A percentile compares a stretch with the other conserved stretches of the same genome.
These are phyloP conservation scores for Hibiscus syriacus DNA, from an alignment of 345 rosid species.

Conservation along the genomic window DNA sequence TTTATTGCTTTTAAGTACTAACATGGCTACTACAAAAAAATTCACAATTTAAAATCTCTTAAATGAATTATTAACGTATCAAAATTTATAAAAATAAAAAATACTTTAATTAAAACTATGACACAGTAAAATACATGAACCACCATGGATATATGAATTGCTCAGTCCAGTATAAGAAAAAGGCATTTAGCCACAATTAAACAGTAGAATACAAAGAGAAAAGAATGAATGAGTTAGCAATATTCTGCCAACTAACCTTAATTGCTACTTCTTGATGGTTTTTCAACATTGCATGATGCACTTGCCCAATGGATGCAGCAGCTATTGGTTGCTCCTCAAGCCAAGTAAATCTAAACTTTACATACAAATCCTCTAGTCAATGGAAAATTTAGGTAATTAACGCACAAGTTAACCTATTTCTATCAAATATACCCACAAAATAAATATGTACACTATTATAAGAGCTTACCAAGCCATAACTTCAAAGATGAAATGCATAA, in stretches of 20 bases:
- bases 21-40: not conserved
- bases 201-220: slow-evolving; percentile 4
- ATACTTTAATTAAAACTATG: not conserved
- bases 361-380: slow-evolving; percentile 9
- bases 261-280: slow-evolving; percentile 67
- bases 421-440: not conserved
- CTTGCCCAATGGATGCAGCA: slow-evolving; percentile 97
- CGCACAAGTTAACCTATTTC: not conserved
- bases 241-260: slow-evolving; percentile 41
- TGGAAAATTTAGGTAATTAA: not conserved
- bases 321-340: slow-evolving; percentile 83
- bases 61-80: not conserved
- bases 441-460: not conserved
- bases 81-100: not conserved
- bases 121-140: not conserved
- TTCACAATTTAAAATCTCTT: not conserved
- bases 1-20: too few relatives aligned
- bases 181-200: not conserved
- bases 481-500: not conserved
- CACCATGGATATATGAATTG: not conserved
- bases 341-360: slow-evolving; percentile 55
- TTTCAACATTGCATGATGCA: slow-evolving; percentile 64
- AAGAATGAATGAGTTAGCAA: not conserved
- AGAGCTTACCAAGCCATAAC: not conserved
- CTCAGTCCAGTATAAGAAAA: not conserved